Conservation (phyloP, 306 rosid genomes). For the Urtica urens region DNA sequence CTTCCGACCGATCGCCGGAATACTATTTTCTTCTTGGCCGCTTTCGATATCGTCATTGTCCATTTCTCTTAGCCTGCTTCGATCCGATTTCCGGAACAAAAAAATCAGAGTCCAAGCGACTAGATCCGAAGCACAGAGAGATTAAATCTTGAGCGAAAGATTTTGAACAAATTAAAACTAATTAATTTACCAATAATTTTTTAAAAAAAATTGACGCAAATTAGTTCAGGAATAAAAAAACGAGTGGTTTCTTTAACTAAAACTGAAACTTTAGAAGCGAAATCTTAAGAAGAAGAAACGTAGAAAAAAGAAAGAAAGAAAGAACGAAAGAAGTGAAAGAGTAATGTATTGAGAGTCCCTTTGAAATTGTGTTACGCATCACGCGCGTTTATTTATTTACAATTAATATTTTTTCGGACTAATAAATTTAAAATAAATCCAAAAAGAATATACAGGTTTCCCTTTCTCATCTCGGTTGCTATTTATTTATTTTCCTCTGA, state of each 20-base stretch:
- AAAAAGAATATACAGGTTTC: too few relatives aligned
- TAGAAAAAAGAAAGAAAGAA: neutral
- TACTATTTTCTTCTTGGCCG: conserved; percentile 42
- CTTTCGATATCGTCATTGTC: conserved; percentile 66
- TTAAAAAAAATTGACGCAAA: too few relatives aligned
- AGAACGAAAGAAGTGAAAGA: too few relatives aligned
- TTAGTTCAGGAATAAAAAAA: conserved; percentile 2
- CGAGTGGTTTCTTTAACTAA: conserved; percentile 26
- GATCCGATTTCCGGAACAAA: conserved; percentile 2
- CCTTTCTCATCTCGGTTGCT: too few relatives aligned
- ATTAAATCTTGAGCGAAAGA: neutral
- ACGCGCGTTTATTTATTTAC: neutral
- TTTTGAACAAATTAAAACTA: neutral
- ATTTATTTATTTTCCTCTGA: too few relatives aligned
- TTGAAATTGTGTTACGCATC: neutral
- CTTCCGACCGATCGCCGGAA: conserved; percentile 49
- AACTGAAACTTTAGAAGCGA: conserved; percentile 1
- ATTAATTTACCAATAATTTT: too few relatives aligned
- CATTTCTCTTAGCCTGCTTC: conserved; percentile 21
- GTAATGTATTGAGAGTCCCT: too few relatives aligned
- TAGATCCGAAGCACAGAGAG: conserved; percentile 4
- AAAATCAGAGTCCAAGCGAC: neutral
- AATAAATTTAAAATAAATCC: neutral
- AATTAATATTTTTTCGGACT: too few relatives aligned
- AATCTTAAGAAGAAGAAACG: conserved; percentile 1